These are phyloP conservation scores for Pythium chondricola DNA, from an alignment of 352 stramenopile species.

Conservation along the genomic window DNA sequence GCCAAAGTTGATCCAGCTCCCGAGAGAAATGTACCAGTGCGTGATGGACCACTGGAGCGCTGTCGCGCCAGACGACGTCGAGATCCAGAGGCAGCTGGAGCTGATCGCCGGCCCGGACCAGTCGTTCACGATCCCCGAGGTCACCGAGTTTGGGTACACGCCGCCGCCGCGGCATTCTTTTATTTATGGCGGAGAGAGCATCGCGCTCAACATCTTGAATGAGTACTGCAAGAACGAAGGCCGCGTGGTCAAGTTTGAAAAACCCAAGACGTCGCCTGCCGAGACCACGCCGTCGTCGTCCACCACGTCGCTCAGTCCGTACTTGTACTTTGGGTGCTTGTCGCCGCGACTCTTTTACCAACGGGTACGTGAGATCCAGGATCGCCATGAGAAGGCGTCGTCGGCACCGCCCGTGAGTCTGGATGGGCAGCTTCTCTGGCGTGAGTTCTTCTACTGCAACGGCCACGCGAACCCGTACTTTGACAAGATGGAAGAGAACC, in stretches of 20 bases:
- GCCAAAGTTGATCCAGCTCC: constrained; percentile 27
- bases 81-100: constrained; percentile 26
- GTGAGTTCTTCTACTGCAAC: constrained; percentile 93
- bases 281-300: constrained; percentile 81
- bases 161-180: constrained; percentile 49
- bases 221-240: constrained; percentile 73
- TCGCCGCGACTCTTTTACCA: constrained; percentile 90
- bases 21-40: constrained; percentile 56
- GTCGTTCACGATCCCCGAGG: constrained; percentile 57
- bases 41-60: constrained; percentile 45
- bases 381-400: constrained; percentile 47
- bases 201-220: constrained; percentile 54
- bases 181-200: constrained; percentile 68
- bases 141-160: constrained; percentile 61
- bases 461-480: constrained; percentile 83
- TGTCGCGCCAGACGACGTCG: constrained; percentile 18
- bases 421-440: constrained; percentile 93
- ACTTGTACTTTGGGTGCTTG: constrained; percentile 93
- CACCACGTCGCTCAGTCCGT: constrained; percentile 95
- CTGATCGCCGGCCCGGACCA: constrained; percentile 49
- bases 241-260: constrained; percentile 94
- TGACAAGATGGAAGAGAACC: constrained; percentile 93
- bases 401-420: constrained; percentile 90
- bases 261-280: constrained; percentile 94
- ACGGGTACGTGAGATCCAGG: constrained; percentile 74